Conservation (phyloP, 345 rosid species). For the Passiflora organensis region DNA sequence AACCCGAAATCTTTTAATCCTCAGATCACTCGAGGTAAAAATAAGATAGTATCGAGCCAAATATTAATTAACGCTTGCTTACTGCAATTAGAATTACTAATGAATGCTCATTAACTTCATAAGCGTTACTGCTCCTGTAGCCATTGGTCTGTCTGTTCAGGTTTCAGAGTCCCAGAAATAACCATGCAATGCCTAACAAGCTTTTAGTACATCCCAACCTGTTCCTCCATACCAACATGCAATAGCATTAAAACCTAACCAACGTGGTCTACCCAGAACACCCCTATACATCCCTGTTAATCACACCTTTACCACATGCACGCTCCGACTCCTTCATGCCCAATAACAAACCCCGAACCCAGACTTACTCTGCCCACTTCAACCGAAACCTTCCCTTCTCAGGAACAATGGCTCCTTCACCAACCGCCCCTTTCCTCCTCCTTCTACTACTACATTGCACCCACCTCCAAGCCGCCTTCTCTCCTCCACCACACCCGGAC, state of each 20-base stretch:
- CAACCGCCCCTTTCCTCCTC: conserved; percentile 2
- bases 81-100: no score
- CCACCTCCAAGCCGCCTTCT: conserved; percentile 24
- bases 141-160: no score
- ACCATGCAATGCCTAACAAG: conserved; percentile 2
- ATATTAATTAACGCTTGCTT: no score
- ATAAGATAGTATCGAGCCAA: no score
- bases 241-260: neutral
- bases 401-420: conserved; percentile 15
- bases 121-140: neutral
- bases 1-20: no score
- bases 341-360: neutral
- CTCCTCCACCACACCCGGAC: conserved; percentile 60
- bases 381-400: neutral
- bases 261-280: conserved; percentile 5
- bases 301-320: conserved; percentile 16
- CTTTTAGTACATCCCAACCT: conserved; percentile 13
- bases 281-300: conserved; percentile 17
- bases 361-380: conserved; percentile 8
- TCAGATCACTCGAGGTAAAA: no score
- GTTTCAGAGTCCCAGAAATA: conserved; percentile 4
- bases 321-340: conserved; percentile 2
- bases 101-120: no score
- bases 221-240: conserved; percentile 1
- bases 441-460: conserved; percentile 1